Base-by-base conservation (phyloP, 2,329 filamentous ascomycete genomes). In the Claviceps digitariae region DNA sequence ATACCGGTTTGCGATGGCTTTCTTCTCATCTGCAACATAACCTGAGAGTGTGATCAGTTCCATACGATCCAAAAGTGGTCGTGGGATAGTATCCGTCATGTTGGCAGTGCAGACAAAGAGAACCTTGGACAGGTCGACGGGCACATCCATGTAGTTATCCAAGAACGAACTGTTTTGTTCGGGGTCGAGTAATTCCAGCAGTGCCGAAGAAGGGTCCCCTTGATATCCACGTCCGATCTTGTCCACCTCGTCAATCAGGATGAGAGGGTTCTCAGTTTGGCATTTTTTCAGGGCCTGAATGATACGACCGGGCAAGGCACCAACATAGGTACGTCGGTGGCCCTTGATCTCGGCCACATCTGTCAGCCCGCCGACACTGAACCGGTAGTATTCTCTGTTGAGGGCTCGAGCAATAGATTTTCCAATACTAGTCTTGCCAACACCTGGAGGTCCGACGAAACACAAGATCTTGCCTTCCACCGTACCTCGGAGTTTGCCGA, bases 261-360 rank as follows among this genome's bases (percentile, higher is more conserved):
- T 90, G 31, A 98, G 76, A 29, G 93, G 93, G 67, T 98, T 98
- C 70, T 98, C 94, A 0, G 93, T 98, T 72, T 97, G 90, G 66
- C 91, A 97, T 70, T 98, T 98, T 77, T 98, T 98, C 63, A 98
- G 74, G 1, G 93, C 93, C 69, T 98, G 94, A 57, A 98, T 97
- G 65, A 98, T 95, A 55, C 94, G 87, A 50, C 93, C 94, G 4
- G 93, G 93, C 38, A 98, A 74, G 27, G 93, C 93, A 57, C 94
- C 93, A 52, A 98, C 93, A 61, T 98, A 98, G 2, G 93, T 98
- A 62, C 93, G 81, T 62, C 93, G 81, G 67, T 98, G 93, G 50
- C 93, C 93, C 74, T 98, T 98, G 76, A 98, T 97, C 68, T 98
- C 93, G 20, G 93, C 93, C 58, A 98, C 94, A 69, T 98, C 93